A percentile compares a stretch with the other conserved stretches of the same genome.
Evolutionary conservation across 73 alveolate genomes (phyloP).

Genomic region (Stentor roeselii): DNA sequence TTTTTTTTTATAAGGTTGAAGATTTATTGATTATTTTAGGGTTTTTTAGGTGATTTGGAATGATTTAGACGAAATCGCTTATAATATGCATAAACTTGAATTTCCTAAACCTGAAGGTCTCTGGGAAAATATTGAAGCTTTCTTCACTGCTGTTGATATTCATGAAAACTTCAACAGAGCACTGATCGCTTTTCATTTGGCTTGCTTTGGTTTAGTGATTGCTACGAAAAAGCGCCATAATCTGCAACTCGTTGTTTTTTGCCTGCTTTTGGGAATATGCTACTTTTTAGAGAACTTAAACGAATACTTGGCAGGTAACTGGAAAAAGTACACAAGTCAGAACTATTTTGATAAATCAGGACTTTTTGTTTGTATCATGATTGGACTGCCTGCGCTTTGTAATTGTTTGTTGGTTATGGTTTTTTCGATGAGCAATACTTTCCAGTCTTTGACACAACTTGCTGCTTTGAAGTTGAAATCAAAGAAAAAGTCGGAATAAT

Average conservation of each 20-base stretch:
- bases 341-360: slow-evolving; percentile 9
- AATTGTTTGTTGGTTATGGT: background rate
- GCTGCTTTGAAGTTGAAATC: background rate
- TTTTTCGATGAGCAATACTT: background rate
- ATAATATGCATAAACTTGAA: slow-evolving; percentile 13
- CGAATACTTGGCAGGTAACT: background rate
- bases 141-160: slow-evolving; percentile 10
- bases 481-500: slow-evolving; percentile 1
- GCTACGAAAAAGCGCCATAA: background rate
- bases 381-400: background rate
- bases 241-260: background rate
- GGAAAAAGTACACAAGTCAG: background rate
- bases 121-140: slow-evolving; percentile 7
- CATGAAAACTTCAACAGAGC: background rate
- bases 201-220: background rate
- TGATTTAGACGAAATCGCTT: no score
- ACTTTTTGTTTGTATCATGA: slow-evolving; percentile 15
- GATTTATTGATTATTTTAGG: no score
- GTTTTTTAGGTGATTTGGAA: no score
- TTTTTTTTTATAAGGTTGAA: no score
- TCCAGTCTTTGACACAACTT: background rate
- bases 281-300: background rate
- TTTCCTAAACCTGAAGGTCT: slow-evolving; percentile 22
- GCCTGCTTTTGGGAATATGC: background rate
- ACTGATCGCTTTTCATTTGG: background rate